phyloP scores from a whole-genome alignment of 441 rosid genomes.

The Erodium texanum region DNA sequence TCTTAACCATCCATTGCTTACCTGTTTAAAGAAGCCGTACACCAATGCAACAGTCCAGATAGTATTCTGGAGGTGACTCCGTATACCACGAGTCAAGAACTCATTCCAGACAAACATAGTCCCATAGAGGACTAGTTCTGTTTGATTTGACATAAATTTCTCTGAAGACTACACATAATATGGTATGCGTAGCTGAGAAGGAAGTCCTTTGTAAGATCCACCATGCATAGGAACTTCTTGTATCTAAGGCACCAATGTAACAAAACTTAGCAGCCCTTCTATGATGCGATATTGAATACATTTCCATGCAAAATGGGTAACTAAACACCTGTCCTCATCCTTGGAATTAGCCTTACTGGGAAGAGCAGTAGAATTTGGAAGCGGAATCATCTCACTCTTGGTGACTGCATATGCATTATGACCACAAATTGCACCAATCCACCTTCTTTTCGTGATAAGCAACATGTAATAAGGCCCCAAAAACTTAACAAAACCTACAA shows the following conservation, averaged over 20 bases:
- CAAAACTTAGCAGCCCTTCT: constrained; percentile 5
- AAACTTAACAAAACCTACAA: constrained; percentile 58
- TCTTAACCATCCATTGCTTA: constrained; percentile 19
- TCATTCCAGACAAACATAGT: constrained; percentile 99
- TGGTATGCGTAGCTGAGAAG: constrained; percentile 93
- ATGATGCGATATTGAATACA: constrained; percentile 12
- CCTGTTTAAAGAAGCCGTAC: constrained; percentile 96
- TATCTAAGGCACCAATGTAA: constrained; percentile 53
- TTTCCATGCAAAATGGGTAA: constrained; percentile 42
- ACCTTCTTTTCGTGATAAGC: constrained; percentile 55
- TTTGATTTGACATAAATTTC: constrained; percentile 60
- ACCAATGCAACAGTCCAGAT: constrained; percentile 96
- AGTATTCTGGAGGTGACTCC: constrained; percentile 76
- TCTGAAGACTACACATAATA: constrained; percentile 89
- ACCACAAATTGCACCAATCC: constrained; percentile 63
- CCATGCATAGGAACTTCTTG: constrained; percentile 84
- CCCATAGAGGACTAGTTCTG: constrained; percentile 63
- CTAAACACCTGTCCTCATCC: constrained; percentile 73
- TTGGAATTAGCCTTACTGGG: constrained; percentile 54
- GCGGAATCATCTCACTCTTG: constrained; percentile 48
- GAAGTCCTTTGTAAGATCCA: constrained; percentile 99
- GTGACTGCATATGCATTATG: constrained; percentile 48
- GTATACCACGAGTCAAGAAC: constrained; percentile 81
- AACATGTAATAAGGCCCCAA: constrained; percentile 73
- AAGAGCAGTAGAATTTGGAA: constrained; percentile 45